Conservation (phyloP, 2,329 filamentous ascomycete genomes). For the Trichoderma cornu-damae region DNA sequence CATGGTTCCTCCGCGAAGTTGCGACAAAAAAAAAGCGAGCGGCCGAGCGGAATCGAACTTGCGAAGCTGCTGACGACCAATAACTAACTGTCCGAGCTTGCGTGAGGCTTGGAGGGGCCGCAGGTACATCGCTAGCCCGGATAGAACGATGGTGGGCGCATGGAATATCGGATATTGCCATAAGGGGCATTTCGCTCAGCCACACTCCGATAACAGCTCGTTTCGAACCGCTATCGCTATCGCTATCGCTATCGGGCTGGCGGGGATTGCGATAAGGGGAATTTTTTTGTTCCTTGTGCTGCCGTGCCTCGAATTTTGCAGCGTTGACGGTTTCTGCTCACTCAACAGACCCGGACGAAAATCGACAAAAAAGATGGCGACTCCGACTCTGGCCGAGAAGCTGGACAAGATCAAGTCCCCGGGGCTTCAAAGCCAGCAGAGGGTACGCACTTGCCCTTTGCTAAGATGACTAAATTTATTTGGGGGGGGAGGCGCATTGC, state of each 20-base stretch:
- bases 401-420: slow-evolving; percentile 96
- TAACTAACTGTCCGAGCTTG: slow-evolving; percentile 15
- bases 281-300: slow-evolving; percentile 18
- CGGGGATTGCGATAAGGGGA: slow-evolving; percentile 21
- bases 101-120: slow-evolving; percentile 28
- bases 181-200: neutral
- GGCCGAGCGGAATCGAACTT: slow-evolving; percentile 7
- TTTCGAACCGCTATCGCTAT: neutral
- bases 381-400: slow-evolving; percentile 69
- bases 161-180: slow-evolving; percentile 7
- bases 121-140: slow-evolving; percentile 25
- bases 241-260: slow-evolving; percentile 16
- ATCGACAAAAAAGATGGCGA: slow-evolving; percentile 40
- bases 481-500: too few relatives aligned
- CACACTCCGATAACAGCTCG: slow-evolving; percentile 9
- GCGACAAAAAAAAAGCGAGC: neutral
- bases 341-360: slow-evolving; percentile 4
- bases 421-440: slow-evolving; percentile 91
- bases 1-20: slow-evolving; percentile 49
- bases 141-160: slow-evolving; percentile 28
- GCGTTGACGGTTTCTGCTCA: slow-evolving; percentile 6
- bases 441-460: slow-evolving; percentile 51
- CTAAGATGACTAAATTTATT: too few relatives aligned
- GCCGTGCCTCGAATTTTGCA: slow-evolving; percentile 13
- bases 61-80: slow-evolving; percentile 10